Evolutionary conservation across 2,329 filamentous ascomycete genomes (phyloP).

Genomic region (Fusarium marasasianum): DNA sequence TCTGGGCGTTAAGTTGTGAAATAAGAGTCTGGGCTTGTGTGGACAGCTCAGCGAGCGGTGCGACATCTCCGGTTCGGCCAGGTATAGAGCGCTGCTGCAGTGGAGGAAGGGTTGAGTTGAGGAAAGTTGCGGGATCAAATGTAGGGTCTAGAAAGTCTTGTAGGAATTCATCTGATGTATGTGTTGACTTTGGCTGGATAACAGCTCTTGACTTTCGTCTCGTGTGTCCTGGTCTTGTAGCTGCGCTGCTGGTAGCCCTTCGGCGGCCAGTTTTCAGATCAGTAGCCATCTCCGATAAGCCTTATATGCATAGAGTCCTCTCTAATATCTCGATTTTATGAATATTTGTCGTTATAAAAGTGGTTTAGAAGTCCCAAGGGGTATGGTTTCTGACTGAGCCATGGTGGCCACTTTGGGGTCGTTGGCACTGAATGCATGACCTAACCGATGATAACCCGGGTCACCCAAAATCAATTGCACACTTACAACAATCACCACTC

Average conservation of each 20-base stretch:
- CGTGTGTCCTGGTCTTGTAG: constrained; percentile 54
- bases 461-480: constrained; percentile 21
- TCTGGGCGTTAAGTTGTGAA: constrained; percentile 88
- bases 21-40: constrained; percentile 84
- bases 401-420: constrained; percentile 25
- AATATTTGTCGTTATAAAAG: neutral
- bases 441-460: constrained; percentile 50
- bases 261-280: constrained; percentile 50
- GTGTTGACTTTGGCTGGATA: constrained; percentile 62
- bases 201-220: constrained; percentile 51
- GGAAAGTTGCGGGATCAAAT: constrained; percentile 86
- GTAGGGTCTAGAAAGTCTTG: constrained; percentile 77
- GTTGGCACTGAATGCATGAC: neutral
- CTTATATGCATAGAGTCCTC: neutral
- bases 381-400: constrained; percentile 15
- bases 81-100: constrained; percentile 59
- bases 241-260: constrained; percentile 58
- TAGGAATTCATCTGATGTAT: constrained; percentile 77
- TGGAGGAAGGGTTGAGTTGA: constrained; percentile 81
- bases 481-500: constrained; percentile 38
- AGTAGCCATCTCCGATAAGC: constrained; percentile 40
- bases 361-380: constrained; percentile 7
- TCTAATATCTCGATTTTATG: neutral
- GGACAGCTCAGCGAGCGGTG: constrained; percentile 79
- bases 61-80: constrained; percentile 47